phyloP scores from a whole-genome alignment of 768 basidiomycete genomes.

The Steccherinum ochraceum region DNA sequence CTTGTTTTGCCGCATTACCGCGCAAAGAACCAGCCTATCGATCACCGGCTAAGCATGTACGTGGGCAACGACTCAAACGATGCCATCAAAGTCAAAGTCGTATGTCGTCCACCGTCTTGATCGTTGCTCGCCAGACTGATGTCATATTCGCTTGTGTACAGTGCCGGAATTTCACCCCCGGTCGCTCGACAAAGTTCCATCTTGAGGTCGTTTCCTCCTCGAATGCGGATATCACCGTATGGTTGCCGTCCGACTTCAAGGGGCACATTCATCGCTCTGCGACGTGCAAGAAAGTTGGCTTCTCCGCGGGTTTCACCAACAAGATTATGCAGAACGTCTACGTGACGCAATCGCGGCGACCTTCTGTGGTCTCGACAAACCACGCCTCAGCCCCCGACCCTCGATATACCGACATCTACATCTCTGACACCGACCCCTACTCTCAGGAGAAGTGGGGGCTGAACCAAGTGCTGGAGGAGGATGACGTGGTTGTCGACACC shows the following conservation, averaged over 20 bases:
- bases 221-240: constrained; percentile 61
- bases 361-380: constrained; percentile 18
- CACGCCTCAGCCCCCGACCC: constrained; percentile 4
- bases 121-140: constrained; percentile 26
- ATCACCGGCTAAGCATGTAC: constrained; percentile 69
- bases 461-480: constrained; percentile 24
- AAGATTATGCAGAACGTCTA: constrained; percentile 38
- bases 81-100: constrained; percentile 62
- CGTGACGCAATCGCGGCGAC: constrained; percentile 22
- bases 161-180: constrained; percentile 25
- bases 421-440: constrained; percentile 13
- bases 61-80: constrained; percentile 44
- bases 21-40: constrained; percentile 63
- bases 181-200: constrained; percentile 29
- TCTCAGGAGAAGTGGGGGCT: constrained; percentile 15
- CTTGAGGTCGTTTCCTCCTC: constrained; percentile 57
- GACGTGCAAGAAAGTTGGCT: constrained; percentile 35
- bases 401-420: constrained; percentile 18
- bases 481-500: constrained; percentile 58
- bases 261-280: constrained; percentile 48
- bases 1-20: constrained; percentile 76
- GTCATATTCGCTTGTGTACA: constrained; percentile 8
- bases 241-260: constrained; percentile 75
- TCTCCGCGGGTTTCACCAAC: constrained; percentile 72
- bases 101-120: constrained; percentile 29